Percentiles rank a stretch among this genome's conserved stretches.
These are phyloP conservation scores for Abrus pulchellus DNA, from an alignment of 306 rosid genomes.

Conservation along the genomic window DNA sequence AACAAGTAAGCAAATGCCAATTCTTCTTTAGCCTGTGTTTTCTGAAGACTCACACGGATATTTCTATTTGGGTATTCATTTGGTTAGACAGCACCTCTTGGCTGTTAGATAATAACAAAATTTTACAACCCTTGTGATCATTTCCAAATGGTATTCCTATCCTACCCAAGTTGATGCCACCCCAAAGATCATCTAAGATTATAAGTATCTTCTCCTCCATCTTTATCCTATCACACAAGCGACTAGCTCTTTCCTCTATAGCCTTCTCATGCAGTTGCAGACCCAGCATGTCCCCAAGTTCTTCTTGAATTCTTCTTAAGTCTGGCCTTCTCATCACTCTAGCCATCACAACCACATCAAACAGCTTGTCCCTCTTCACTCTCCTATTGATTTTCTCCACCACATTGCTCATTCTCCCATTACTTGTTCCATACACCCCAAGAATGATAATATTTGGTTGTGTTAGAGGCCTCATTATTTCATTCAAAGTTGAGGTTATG, in stretches of 20 bases:
- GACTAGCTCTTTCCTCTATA: background rate
- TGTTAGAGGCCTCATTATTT: background rate
- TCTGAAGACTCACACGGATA: background rate
- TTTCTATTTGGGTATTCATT: background rate
- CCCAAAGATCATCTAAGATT: slow-evolving; percentile 13
- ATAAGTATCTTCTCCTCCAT: slow-evolving; percentile 16
- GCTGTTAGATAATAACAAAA: background rate
- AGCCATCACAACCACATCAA: background rate
- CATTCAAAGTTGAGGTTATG: background rate
- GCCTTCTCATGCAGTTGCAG: background rate
- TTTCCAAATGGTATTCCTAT: slow-evolving; percentile 1
- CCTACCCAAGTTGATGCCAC: background rate
- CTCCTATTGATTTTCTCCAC: background rate
- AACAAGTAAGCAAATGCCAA: no score
- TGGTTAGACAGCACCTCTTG: slow-evolving; percentile 11
- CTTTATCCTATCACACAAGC: slow-evolving; percentile 20
- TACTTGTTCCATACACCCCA: background rate
- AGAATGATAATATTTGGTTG: background rate
- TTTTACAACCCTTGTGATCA: slow-evolving; percentile 4
- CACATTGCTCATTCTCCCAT: background rate
- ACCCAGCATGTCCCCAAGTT: slow-evolving; percentile 8
- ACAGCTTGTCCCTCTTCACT: background rate
- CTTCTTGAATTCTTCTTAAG: background rate
- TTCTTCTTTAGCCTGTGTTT: no score
- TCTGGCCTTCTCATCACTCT: background rate